phyloP scores from a whole-genome alignment of 2,329 filamentous ascomycete species.

The Fusarium sp. region DNA sequence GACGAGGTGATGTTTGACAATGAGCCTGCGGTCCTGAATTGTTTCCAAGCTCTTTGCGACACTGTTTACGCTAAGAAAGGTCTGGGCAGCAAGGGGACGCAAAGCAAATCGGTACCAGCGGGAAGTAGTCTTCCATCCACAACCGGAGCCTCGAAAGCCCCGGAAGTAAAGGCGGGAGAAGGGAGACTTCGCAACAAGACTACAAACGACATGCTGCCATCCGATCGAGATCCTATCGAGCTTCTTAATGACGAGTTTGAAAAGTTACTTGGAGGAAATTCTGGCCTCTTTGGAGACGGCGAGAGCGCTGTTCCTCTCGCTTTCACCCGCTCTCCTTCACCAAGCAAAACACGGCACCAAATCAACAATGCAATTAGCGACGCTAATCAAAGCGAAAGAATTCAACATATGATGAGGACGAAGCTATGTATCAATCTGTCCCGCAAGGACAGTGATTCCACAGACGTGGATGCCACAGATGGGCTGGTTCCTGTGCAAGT shows the following conservation, averaged over 20 bases:
- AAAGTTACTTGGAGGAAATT: constrained; percentile 10
- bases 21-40: constrained; percentile 58
- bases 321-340: not conserved
- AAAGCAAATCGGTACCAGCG: not conserved
- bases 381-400: constrained; percentile 4
- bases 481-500: constrained; percentile 47
- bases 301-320: not conserved
- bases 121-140: not conserved
- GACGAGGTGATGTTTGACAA: constrained; percentile 77
- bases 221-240: constrained; percentile 26
- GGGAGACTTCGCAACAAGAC: not conserved
- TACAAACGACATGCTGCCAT: not conserved
- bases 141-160: not conserved
- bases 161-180: not conserved
- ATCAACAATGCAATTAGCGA: not conserved
- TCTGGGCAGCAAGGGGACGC: not conserved
- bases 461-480: constrained; percentile 44
- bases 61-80: constrained; percentile 52
- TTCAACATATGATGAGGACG: constrained; percentile 47
- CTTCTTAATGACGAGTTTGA: constrained; percentile 24
- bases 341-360: constrained; percentile 2
- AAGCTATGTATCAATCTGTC: constrained; percentile 51
- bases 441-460: constrained; percentile 50
- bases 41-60: constrained; percentile 61
- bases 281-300: not conserved